Conservation (phyloP, 164 flowering plant species). For the Tetracentron sinense region DNA sequence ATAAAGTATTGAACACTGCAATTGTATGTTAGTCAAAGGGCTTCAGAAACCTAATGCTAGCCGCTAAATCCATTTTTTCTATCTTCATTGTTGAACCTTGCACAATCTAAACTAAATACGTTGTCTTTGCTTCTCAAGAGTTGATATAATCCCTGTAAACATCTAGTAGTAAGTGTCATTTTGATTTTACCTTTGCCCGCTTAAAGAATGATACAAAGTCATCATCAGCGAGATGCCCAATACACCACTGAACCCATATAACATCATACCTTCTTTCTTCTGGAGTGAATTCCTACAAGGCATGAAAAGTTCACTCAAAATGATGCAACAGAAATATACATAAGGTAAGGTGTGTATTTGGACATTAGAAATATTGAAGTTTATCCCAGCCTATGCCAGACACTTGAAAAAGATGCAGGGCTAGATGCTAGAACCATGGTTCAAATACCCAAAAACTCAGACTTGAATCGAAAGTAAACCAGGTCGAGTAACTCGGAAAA, state of each 20-base stretch:
- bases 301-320: slow-evolving; percentile 3
- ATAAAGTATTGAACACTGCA: neutral
- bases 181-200: slow-evolving; percentile 73
- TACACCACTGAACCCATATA: slow-evolving; percentile 99
- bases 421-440: too few relatives aligned
- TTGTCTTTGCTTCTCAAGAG: neutral
- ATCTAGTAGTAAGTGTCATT: neutral
- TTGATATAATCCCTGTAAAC: too few relatives aligned
- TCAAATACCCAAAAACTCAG: too few relatives aligned
- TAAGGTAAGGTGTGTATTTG: neutral
- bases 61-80: neutral
- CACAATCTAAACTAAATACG: neutral
- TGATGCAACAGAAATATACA: neutral
- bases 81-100: neutral
- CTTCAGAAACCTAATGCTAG: neutral
- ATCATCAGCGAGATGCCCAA: slow-evolving; percentile 96
- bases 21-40: neutral
- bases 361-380: neutral
- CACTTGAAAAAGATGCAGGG: too few relatives aligned
- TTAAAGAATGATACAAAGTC: slow-evolving; percentile 85
- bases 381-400: too few relatives aligned
- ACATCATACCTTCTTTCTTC: slow-evolving; percentile 83
- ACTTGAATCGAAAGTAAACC: too few relatives aligned
- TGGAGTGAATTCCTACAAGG: slow-evolving; percentile 81
- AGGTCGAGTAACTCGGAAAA: too few relatives aligned